Conservation (phyloP, 345 rosid species). For the Laguncularia racemosa region DNA sequence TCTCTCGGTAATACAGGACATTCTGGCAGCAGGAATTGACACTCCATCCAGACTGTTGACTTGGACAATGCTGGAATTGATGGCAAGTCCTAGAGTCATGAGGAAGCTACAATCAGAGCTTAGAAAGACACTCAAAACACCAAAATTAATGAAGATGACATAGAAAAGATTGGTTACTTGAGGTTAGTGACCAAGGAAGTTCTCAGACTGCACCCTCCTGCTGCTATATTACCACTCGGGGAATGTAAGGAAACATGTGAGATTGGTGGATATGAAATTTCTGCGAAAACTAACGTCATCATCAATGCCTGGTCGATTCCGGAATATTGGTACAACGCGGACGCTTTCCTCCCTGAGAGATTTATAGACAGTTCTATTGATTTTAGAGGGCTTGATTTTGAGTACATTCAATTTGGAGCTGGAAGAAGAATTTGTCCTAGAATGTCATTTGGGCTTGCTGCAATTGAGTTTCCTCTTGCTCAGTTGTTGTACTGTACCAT, state of each 20-base stretch:
- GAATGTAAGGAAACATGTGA: background rate
- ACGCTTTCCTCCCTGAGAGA: too few species aligned
- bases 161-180: conserved; percentile 7
- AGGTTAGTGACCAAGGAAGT: conserved; percentile 16
- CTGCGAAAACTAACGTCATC: too few species aligned
- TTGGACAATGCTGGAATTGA: conserved; percentile 22
- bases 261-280: too few species aligned
- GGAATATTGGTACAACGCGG: too few species aligned
- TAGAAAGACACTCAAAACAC: conserved; percentile 8
- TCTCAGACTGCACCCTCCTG: conserved; percentile 16
- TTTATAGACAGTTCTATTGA: background rate
- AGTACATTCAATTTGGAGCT: conserved; percentile 14
- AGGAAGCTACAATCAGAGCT: conserved; percentile 14
- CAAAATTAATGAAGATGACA: background rate
- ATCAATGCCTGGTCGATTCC: too few species aligned
- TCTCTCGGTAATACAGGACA: background rate
- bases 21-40: conserved; percentile 9
- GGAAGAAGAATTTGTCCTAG: conserved; percentile 21
- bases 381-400: conserved; percentile 16
- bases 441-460: conserved; percentile 9
- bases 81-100: conserved; percentile 11
- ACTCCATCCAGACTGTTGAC: background rate
- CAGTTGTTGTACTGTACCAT: conserved; percentile 14
- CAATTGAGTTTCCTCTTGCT: conserved; percentile 15
- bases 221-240: conserved; percentile 13